Conservation (phyloP, 2,329 filamentous ascomycete genomes). For the Aspergillaceae sp. region DNA sequence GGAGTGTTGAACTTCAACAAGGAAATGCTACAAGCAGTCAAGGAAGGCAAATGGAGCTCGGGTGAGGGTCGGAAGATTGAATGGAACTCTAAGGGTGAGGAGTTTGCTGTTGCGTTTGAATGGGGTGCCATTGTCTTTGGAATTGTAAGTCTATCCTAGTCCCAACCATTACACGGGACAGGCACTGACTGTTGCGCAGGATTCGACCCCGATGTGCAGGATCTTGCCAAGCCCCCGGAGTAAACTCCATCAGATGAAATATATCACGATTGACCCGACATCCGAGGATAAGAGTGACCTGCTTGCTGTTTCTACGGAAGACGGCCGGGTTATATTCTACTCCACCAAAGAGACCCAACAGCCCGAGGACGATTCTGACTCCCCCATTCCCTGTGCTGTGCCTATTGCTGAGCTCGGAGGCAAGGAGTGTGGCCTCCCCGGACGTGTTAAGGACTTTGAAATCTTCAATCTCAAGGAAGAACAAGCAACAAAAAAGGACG, state of each 20-base stretch:
- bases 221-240: conserved; percentile 59
- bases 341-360: conserved; percentile 48
- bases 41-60: conserved; percentile 65
- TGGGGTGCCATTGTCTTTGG: conserved; percentile 76
- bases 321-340: conserved; percentile 79
- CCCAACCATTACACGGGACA: background rate
- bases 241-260: conserved; percentile 76
- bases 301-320: conserved; percentile 76
- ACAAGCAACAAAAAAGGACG: conserved; percentile 24
- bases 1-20: conserved; percentile 79
- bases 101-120: conserved; percentile 86
- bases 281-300: conserved; percentile 46
- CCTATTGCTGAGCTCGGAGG: conserved; percentile 72
- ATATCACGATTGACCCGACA: conserved; percentile 46
- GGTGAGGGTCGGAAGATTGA: conserved; percentile 76
- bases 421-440: conserved; percentile 54
- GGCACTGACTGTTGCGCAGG: conserved; percentile 27
- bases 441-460: conserved; percentile 83
- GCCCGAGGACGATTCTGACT: conserved; percentile 37
- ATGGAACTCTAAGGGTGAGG: conserved; percentile 69
- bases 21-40: conserved; percentile 62
- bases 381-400: conserved; percentile 51
- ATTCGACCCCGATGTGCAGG: conserved; percentile 70
- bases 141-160: conserved; percentile 43
- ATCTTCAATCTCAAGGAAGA: conserved; percentile 44